Conservation (phyloP, 169 alveolate genomes). For the Plasmodium vinckei region DNA sequence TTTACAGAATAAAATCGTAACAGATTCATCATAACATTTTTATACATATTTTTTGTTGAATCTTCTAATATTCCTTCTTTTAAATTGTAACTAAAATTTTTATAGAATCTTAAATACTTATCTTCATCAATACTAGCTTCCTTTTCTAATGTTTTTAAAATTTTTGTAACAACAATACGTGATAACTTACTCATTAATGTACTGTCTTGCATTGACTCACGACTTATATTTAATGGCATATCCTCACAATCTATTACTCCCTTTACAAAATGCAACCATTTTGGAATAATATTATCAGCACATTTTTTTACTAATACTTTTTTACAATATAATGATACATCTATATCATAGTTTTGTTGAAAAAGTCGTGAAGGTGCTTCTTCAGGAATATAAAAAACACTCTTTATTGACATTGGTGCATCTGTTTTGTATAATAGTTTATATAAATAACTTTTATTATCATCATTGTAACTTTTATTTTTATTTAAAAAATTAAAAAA, state of each 20-base stretch:
- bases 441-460: conserved; percentile 87
- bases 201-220: conserved; percentile 95
- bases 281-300: conserved; percentile 94
- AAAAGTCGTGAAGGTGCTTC: conserved; percentile 93
- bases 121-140: conserved; percentile 90
- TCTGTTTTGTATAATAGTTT: conserved; percentile 92
- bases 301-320: conserved; percentile 93
- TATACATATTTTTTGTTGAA: conserved; percentile 80
- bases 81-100: conserved; percentile 87
- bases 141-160: conserved; percentile 92
- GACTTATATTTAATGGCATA: conserved; percentile 95
- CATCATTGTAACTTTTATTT: conserved; percentile 67
- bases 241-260: conserved; percentile 99
- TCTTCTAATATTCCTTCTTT: conserved; percentile 91
- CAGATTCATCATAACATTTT: conserved; percentile 75
- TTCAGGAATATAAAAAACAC: conserved; percentile 91
- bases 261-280: conserved; percentile 95
- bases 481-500: conserved; percentile 88
- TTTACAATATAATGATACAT: conserved; percentile 91
- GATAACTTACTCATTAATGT: conserved; percentile 92
- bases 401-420: conserved; percentile 95
- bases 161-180: conserved; percentile 91
- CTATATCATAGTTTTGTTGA: conserved; percentile 87
- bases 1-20: conserved; percentile 79
- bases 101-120: conserved; percentile 87